Percentiles rank a stretch among this genome's conserved stretches.
phyloP scores from a whole-genome alignment of 768 basidiomycete species.

The Boletus reticuloceps region DNA sequence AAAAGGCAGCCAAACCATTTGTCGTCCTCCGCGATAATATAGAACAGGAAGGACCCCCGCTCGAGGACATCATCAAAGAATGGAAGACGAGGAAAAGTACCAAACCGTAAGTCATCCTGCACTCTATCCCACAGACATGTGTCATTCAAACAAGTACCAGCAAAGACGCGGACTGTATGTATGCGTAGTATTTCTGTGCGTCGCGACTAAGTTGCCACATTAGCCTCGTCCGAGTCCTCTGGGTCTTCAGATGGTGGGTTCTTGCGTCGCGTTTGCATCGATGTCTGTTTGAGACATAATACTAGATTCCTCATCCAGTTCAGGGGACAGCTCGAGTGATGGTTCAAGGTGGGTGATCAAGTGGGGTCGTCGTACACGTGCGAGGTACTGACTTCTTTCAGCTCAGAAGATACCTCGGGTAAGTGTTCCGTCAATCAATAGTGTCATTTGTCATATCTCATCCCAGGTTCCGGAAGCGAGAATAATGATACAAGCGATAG shows the following conservation, averaged over 20 bases:
- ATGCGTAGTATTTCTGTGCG: not conserved
- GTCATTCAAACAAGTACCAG: constrained; percentile 12
- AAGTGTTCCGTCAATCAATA: constrained; percentile 7
- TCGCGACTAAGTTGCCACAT: constrained; percentile 8
- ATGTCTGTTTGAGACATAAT: not conserved
- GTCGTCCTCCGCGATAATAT: constrained; percentile 59
- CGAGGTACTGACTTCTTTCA: constrained; percentile 5
- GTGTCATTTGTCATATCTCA: not conserved
- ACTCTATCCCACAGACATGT: not conserved
- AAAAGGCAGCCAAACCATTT: constrained; percentile 64
- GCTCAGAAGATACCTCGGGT: constrained; percentile 21
- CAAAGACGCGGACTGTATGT: constrained; percentile 23
- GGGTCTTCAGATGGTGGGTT: constrained; percentile 27
- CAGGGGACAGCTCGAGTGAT: constrained; percentile 25
- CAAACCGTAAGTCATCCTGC: constrained; percentile 24
- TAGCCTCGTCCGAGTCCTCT: constrained; percentile 23
- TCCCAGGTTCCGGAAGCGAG: constrained; percentile 13
- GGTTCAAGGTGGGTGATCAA: constrained; percentile 21
- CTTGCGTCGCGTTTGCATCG: not conserved
- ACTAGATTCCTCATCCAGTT: constrained; percentile 21
- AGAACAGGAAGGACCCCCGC: constrained; percentile 44
- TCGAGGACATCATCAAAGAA: constrained; percentile 63
- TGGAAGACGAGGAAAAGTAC: constrained; percentile 50
- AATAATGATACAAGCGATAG: constrained; percentile 10
- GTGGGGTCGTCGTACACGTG: constrained; percentile 2